Evolutionary conservation across 2,329 filamentous ascomycete species (phyloP).

Genomic region (Neocatenulostroma microsporum): DNA sequence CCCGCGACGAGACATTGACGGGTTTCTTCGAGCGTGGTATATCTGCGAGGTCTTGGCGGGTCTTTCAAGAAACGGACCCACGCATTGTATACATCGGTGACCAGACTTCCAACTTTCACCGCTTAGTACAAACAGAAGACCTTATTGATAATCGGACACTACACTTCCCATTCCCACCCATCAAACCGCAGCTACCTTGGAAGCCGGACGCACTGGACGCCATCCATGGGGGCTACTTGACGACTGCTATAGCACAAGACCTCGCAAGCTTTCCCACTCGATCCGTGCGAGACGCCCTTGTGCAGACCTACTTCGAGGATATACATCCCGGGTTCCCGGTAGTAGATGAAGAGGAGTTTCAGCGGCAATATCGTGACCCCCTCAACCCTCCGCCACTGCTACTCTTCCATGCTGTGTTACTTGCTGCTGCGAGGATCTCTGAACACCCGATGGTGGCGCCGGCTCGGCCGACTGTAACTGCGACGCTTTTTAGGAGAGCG

Average conservation of each 20-base stretch:
- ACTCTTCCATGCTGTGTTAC: conserved; percentile 8
- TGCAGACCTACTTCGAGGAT: conserved; percentile 11
- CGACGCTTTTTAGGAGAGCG: conserved; percentile 7
- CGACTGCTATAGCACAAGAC: conserved; percentile 4
- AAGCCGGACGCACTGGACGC: conserved; percentile 2
- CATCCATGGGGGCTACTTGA: conserved; percentile 5
- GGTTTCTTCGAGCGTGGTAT: conserved; percentile 11
- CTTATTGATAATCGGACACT: conserved; percentile 2
- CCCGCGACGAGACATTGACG: conserved; percentile 8
- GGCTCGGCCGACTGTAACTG: conserved; percentile 7
- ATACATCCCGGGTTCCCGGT: conserved; percentile 12
- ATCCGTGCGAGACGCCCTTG: conserved; percentile 8
- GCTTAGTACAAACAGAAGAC: conserved; percentile 6
- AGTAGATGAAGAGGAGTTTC: conserved; percentile 7
- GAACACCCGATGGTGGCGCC: conserved; percentile 7
- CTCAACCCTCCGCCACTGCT: conserved; percentile 2
- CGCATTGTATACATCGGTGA: conserved; percentile 9
- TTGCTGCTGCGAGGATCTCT: conserved; percentile 9
- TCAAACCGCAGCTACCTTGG: conserved; percentile 9
- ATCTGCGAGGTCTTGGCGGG: conserved; percentile 4
- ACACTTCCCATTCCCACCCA: conserved; percentile 10
- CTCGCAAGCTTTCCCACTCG: conserved; percentile 8
- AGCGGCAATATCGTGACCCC: conserved; percentile 1
- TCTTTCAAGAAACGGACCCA: conserved; percentile 8
- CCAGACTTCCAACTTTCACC: conserved; percentile 6